Evolutionary conservation across 306 rosid species (phyloP), one percentile per base, ranked within the genome.

Genomic region (Lablab purpureus): DNA sequence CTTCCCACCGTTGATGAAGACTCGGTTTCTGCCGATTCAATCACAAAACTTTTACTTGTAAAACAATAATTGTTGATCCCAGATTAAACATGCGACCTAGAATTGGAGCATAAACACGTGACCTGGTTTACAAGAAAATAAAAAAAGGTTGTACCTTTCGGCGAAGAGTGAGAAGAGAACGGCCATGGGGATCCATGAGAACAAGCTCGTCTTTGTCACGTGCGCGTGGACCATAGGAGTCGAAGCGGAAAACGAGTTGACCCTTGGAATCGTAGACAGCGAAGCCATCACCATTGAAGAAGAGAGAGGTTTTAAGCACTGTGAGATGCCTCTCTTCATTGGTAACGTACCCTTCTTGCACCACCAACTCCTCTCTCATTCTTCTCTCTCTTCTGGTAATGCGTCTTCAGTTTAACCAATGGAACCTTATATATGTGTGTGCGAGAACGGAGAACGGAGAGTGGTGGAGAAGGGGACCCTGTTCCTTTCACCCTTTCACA

Each of bases 1-100:
- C 99, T 82, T 95, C 99, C 99, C 99, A 95, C 62, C 99, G 85
- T 23, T 92, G 92, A 81, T 92, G 99, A 73, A 92, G 82, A 77
- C 99, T 95, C 59, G 99, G 97, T 82, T 92, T 81, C 99, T 95
- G 93, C 15, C 25, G 28, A 4, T 6, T n/a, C 22, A 18, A 50
- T 50, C 0, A 50, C 2, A 50, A n/a, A 2, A 7, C 11, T 0
- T 37, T 37, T 2, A 37, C 3, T 37, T 8, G 3, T 8, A 8
- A 40, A 9, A 40, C 4, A 40, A 40, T 2, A 10, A 34, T 34
- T 7, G 10, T 8, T 34, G 8, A 6, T 34, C 40, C 6, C 1
- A 6, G n/a, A n/a, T n/a, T 30, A 30, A 30, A 30, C 4, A 0
- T 2, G 34, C 4, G 34, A 30, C 4, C 34, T 30, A 0, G 45